Evolutionary conservation across 1,284 basidiomycete genomes (phyloP), one percentile per base, ranked within the genome.

Genomic region (Pseudozyma sp.): DNA sequence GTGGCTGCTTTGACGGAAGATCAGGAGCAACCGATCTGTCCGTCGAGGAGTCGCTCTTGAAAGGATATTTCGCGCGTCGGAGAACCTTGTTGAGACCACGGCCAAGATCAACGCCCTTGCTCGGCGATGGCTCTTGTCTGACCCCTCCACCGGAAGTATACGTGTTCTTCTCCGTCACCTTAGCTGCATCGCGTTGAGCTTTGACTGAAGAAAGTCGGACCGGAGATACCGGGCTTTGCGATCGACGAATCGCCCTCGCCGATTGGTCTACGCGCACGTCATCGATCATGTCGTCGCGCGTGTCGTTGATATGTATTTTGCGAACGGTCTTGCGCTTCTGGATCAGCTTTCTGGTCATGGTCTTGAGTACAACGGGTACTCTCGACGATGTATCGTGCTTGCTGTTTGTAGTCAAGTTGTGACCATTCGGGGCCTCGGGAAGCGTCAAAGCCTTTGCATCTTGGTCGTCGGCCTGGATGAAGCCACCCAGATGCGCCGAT

Each of bases 311-410:
- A 8, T 85, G 65, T 17, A 80, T 59, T 29, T 56, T 77, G 1
- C 85, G 81, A 10, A 86, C 65, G 0, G 84, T 85, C 17, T 85
- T 80, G 45, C 82, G 86, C 43, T 84, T 85, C 58, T 86, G 84
- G 7, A 86, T 79, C 3, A 87, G 77, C 78, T 85, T 85, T 62
- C 84, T 83, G 7, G 86, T 87, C 80, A 87, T 86, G 3, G 85
- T 87, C 42, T 83, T 81, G 9, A 87, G 76, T 1, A 87, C 85
- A 16, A 86, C 77, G 59, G 87, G 85, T 31, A 87, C 77, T 8
- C 81, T 68, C n/a, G 83, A 80, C 10, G 62, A 57, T 16, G 7
- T 14, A 5, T 61, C 54, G 1, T 30, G 16, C 29, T 58, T 52
- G 29, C 39, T 43, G 14, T 50, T 56, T 4, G 44, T 52, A 10